Percentiles rank a stretch among this genome's conserved stretches.
These are phyloP conservation scores for Naganishia onofrii DNA, from an alignment of 768 basidiomycete species.

Conservation along the genomic window DNA sequence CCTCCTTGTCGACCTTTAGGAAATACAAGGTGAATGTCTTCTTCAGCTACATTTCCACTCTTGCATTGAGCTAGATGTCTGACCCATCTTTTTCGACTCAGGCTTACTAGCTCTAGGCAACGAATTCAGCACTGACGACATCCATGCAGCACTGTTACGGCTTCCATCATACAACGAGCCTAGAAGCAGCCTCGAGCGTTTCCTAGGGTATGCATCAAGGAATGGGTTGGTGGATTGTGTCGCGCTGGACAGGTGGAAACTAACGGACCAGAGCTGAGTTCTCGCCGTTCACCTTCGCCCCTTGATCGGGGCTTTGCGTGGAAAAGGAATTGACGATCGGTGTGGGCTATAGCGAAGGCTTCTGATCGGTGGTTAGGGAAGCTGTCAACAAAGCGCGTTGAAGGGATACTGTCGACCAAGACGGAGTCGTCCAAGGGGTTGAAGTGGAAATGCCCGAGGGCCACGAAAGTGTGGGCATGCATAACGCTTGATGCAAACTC, in stretches of 20 bases:
- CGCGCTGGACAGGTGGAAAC: conserved; percentile 7
- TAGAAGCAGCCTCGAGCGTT: conserved; percentile 22
- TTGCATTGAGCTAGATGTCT: neutral
- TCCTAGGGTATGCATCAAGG: conserved; percentile 18
- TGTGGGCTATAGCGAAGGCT: no score
- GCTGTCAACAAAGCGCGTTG: no score
- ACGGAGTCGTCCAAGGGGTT: no score
- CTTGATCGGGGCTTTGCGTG: no score
- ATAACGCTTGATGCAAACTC: no score
- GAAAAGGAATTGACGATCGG: no score
- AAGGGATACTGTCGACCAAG: no score
- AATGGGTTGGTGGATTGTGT: conserved; percentile 22
- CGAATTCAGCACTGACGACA: conserved; percentile 16
- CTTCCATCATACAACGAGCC: conserved; percentile 22
- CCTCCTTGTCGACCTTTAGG: neutral
- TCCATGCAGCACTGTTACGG: conserved; percentile 13
- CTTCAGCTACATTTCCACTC: neutral
- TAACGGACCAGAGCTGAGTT: conserved; percentile 5
- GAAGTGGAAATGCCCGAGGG: no score
- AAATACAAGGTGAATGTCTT: conserved; percentile 8
- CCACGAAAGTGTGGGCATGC: no score
- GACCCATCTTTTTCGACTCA: neutral
- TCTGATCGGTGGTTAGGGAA: no score
- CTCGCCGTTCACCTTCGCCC: no score
- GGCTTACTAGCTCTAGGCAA: conserved; percentile 9